These are phyloP conservation scores for Yarrowia porcina DNA, from an alignment of 805 yeast species.

Conservation along the genomic window DNA sequence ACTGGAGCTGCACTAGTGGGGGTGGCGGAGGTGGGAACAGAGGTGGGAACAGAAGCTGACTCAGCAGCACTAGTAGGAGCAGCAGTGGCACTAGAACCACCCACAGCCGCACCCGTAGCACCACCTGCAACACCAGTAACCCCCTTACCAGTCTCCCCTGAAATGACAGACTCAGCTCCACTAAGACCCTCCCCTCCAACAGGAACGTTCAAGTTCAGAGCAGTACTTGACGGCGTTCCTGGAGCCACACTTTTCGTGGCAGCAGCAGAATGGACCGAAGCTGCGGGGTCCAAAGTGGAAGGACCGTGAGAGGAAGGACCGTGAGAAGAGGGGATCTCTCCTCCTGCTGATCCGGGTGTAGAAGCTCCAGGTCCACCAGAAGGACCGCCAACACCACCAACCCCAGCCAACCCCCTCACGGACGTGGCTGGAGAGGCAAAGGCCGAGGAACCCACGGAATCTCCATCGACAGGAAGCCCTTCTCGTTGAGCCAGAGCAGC, in stretches of 20 bases:
- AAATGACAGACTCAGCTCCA: too few relatives aligned
- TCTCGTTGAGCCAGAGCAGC: not conserved
- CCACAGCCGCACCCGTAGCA: not conserved
- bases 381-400: too few relatives aligned
- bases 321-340: too few relatives aligned
- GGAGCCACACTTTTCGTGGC: not conserved
- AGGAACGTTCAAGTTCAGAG: not conserved
- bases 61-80: not conserved
- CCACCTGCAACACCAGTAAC: too few relatives aligned
- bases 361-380: not conserved
- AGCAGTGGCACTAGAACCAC: not conserved
- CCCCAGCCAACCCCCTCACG: not conserved
- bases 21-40: too few relatives aligned
- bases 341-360: too few relatives aligned
- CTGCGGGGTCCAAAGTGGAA: not conserved
- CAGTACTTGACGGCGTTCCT: constrained; percentile 1
- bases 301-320: too few relatives aligned
- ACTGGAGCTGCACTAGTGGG: not conserved
- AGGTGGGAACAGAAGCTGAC: not conserved
- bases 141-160: too few relatives aligned
- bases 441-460: not conserved
- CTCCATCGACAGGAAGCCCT: not conserved
- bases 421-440: not conserved
- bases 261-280: not conserved
- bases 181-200: not conserved